Evolutionary conservation across 1,284 basidiomycete genomes (phyloP).

Genomic region (Irpex sp.): DNA sequence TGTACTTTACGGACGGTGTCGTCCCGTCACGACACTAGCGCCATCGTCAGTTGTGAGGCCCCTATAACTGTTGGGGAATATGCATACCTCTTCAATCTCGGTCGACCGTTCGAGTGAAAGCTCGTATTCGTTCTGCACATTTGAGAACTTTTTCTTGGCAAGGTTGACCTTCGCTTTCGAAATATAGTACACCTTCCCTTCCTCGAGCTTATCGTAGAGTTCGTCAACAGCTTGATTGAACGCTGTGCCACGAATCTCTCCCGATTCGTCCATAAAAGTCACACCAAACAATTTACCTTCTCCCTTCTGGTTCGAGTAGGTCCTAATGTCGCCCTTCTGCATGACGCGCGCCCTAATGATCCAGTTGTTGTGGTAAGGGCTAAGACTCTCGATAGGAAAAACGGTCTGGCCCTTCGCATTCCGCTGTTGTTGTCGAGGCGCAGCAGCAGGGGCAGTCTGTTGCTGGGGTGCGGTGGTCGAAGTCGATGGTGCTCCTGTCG

Average conservation of each 20-base stretch:
- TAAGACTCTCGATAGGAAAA: conserved; percentile 92
- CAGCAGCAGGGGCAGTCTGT: conserved; percentile 12
- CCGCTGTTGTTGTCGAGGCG: conserved; percentile 23
- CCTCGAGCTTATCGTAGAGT: conserved; percentile 82
- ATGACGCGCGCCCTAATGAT: conserved; percentile 95
- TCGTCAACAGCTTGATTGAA: conserved; percentile 90
- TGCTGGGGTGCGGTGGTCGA: conserved; percentile 18
- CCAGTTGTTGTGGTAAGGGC: conserved; percentile 98
- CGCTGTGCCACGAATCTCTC: conserved; percentile 88
- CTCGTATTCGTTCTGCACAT: conserved; percentile 92
- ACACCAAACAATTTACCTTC: conserved; percentile 96
- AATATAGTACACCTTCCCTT: conserved; percentile 92
- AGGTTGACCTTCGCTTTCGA: conserved; percentile 91
- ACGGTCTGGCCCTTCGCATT: conserved; percentile 38
- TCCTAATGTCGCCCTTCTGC: conserved; percentile 86
- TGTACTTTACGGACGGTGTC: conserved; percentile 81
- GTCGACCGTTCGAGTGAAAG: conserved; percentile 84
- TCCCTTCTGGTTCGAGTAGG: conserved; percentile 88
- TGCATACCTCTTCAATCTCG: conserved; percentile 73
- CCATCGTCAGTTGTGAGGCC: not conserved
- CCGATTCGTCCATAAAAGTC: conserved; percentile 93
- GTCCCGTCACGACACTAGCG: conserved; percentile 72
- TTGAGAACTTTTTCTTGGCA: conserved; percentile 97
- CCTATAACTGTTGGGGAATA: not conserved
- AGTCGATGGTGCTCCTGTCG: conserved; percentile 11